phyloP scores from a whole-genome alignment of 225 moss, liverwort and hornwort species.

The Neckera pumila region DNA sequence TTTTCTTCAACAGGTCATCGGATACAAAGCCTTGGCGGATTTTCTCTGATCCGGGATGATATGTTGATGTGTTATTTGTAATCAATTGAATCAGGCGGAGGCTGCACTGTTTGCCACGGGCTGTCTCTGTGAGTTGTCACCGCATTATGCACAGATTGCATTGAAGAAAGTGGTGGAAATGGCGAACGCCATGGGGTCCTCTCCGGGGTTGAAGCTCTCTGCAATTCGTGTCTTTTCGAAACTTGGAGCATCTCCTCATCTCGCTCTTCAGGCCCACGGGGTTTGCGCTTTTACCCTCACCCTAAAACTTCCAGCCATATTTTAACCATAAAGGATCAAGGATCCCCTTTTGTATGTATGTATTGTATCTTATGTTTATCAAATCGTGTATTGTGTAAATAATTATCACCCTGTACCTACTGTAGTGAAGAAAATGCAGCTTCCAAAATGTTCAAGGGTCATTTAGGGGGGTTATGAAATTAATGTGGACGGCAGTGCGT shows the following conservation, averaged over 20 bases:
- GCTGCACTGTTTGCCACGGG: constrained; percentile 85
- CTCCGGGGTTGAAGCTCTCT: constrained; percentile 50
- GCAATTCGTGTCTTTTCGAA: constrained; percentile 80
- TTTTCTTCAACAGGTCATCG: neutral
- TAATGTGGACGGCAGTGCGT: neutral
- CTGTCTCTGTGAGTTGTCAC: constrained; percentile 72
- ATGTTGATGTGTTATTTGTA: neutral
- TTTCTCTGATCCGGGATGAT: neutral
- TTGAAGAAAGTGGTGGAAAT: constrained; percentile 65
- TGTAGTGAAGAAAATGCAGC: neutral
- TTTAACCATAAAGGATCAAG: neutral
- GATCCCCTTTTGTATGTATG: neutral
- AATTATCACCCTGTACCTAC: no score
- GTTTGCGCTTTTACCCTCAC: constrained; percentile 16
- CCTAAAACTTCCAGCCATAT: neutral
- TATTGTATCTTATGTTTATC: neutral
- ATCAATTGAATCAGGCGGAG: constrained; percentile 40
- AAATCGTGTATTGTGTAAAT: neutral
- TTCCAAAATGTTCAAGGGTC: neutral
- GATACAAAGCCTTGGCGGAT: neutral
- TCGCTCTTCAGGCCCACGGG: constrained; percentile 69
- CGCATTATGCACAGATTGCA: constrained; percentile 53
- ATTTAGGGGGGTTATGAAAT: neutral
- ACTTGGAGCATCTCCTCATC: constrained; percentile 51
- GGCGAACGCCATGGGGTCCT: constrained; percentile 69